These are phyloP conservation scores for Agaricus sinodeliciosus DNA, from an alignment of 768 basidiomycete species.

Conservation along the genomic window DNA sequence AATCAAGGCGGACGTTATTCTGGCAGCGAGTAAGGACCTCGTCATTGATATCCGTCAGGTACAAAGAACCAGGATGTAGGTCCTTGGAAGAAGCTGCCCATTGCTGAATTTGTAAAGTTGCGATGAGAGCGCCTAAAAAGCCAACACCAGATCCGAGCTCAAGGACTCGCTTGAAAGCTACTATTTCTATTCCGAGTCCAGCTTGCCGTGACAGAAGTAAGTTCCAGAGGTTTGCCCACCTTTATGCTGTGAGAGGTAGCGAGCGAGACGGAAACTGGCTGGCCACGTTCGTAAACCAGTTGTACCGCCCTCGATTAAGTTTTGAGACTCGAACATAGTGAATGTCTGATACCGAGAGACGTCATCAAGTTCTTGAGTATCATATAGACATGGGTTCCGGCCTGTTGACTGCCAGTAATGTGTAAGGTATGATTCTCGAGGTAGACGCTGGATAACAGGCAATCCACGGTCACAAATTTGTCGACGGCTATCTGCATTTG, in stretches of 20 bases:
- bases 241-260: slow-evolving; percentile 51
- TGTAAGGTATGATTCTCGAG: slow-evolving; percentile 56
- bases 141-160: slow-evolving; percentile 76
- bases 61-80: slow-evolving; percentile 12
- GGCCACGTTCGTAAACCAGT: slow-evolving; percentile 79
- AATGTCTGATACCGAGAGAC: slow-evolving; percentile 29
- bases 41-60: slow-evolving; percentile 62
- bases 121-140: slow-evolving; percentile 62
- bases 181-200: slow-evolving; percentile 34
- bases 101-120: slow-evolving; percentile 42
- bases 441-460: slow-evolving; percentile 24
- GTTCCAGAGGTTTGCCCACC: slow-evolving; percentile 27
- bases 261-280: slow-evolving; percentile 60
- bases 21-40: slow-evolving; percentile 56
- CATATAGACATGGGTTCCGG: neutral
- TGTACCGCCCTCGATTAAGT: slow-evolving; percentile 67
- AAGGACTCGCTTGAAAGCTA: slow-evolving; percentile 42
- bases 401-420: slow-evolving; percentile 49
- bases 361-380: slow-evolving; percentile 13
- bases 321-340: slow-evolving; percentile 70
- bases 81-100: neutral
- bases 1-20: slow-evolving; percentile 52
- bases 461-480: slow-evolving; percentile 22
- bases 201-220: neutral
- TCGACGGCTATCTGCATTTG: slow-evolving; percentile 14